Base-by-base conservation (phyloP, 2,329 filamentous ascomycete genomes). In the Bipolaris gigantea region DNA sequence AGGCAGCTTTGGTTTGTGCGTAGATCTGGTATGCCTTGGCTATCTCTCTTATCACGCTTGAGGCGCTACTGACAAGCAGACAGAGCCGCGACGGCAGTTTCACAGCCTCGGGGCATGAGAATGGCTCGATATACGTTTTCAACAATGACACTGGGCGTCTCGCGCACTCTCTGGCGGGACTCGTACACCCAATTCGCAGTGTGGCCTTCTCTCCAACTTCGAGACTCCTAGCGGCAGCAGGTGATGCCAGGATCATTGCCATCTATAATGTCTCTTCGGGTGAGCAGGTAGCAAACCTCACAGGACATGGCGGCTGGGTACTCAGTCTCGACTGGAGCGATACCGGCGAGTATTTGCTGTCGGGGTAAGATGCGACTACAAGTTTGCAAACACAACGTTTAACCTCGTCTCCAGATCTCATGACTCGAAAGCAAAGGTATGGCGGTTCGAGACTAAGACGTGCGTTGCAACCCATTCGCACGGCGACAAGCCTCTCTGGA, bases 381-480 rank as follows among this genome's bases (percentile, higher is more conserved):
- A 7, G 18, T n/a, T 11, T 5, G 6, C 23, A 21, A 0, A 25
- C 4, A 2, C 15, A 10, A 7, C 11, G 6, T 5, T 5, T 8
- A 27, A 43, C 21, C 11, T 7, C 11, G 15, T 21, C 40, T 32
- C 5, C 53, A 85, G 83, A 43, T 86, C 89, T 1, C 91, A 95
- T 73, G 92, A 97, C 70, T 93, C 94, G 34, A 97, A 96, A 75
- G 90, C 89, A 56, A 97, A 96, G 76, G 89, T 97, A 27, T 99
- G 94, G 94, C 93, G 90, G 27, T 84, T 97, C 55, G 92, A 96
- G 66, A 84, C 87, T 32, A 84, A 86, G 52, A 81, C 82, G 4
- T 97, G 94, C 71, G 94, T 99, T 40, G 92, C 93, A 11, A 99
- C 94, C 9, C 91, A 96, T 72, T 92, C 88, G 53, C 92, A 97